phyloP scores from a whole-genome alignment of 2,329 filamentous ascomycete species.

The Botryotinia calthae region DNA sequence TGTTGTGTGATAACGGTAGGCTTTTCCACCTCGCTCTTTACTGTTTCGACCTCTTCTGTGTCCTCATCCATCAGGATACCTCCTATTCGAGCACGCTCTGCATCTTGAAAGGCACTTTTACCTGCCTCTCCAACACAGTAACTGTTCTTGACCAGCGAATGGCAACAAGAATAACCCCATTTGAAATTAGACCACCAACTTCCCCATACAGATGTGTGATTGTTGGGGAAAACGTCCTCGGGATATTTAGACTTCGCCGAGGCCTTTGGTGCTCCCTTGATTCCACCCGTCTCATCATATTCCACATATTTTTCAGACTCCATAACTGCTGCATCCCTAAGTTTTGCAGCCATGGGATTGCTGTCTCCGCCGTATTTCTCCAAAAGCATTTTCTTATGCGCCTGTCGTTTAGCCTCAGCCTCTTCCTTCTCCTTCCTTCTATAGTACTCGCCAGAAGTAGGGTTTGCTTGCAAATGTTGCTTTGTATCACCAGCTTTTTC shows the following conservation, averaged over 20 bases:
- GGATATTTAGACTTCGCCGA: slow-evolving; percentile 85
- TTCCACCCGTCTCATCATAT: slow-evolving; percentile 84
- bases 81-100: slow-evolving; percentile 57
- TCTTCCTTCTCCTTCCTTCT: slow-evolving; percentile 79
- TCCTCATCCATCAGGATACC: slow-evolving; percentile 38
- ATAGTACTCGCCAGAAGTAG: slow-evolving; percentile 83
- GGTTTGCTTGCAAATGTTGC: slow-evolving; percentile 91
- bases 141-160: slow-evolving; percentile 90
- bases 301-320: slow-evolving; percentile 89
- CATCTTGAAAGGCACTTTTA: slow-evolving; percentile 74
- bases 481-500: slow-evolving; percentile 76
- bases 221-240: slow-evolving; percentile 84
- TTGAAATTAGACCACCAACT: slow-evolving; percentile 96
- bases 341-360: slow-evolving; percentile 54
- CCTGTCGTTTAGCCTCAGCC: slow-evolving; percentile 63
- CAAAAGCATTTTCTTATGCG: slow-evolving; percentile 66
- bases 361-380: slow-evolving; percentile 80
- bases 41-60: slow-evolving; percentile 34
- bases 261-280: slow-evolving; percentile 81
- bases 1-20: slow-evolving; percentile 29
- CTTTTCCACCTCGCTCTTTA: slow-evolving; percentile 38
- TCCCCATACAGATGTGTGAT: slow-evolving; percentile 90
- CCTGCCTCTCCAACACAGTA: slow-evolving; percentile 95
- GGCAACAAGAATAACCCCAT: slow-evolving; percentile 96
- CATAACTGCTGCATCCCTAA: slow-evolving; percentile 66